Evolutionary conservation across 768 basidiomycete species (phyloP).

Genomic region (Austroboletus eburneus): DNA sequence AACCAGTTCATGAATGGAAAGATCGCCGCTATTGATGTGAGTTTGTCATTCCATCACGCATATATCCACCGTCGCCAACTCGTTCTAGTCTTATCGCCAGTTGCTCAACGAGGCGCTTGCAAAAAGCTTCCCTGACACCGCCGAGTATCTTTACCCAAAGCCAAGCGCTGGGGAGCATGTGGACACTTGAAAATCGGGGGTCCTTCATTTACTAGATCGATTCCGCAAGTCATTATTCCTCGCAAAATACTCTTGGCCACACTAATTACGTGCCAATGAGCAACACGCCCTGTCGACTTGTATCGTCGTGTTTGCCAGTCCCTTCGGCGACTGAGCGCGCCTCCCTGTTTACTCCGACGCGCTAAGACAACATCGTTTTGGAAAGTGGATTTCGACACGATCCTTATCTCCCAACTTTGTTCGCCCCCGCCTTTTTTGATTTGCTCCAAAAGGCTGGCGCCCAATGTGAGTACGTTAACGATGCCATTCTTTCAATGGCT

Average conservation of each 20-base stretch:
- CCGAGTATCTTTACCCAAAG: conserved; percentile 20
- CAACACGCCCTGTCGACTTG: neutral
- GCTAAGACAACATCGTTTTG: conserved; percentile 11
- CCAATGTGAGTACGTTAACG: conserved; percentile 14
- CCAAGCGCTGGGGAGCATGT: conserved; percentile 5
- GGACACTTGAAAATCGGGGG: conserved; percentile 7
- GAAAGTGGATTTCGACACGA: conserved; percentile 11
- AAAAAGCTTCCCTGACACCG: conserved; percentile 64
- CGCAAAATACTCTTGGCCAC: neutral
- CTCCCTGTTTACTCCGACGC: conserved; percentile 2
- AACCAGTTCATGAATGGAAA: conserved; percentile 93
- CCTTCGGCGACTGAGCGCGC: conserved; percentile 2
- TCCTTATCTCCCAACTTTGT: conserved; percentile 18
- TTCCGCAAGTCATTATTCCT: neutral
- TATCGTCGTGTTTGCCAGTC: conserved; percentile 1
- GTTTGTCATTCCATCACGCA: conserved; percentile 15
- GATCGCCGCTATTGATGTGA: conserved; percentile 70
- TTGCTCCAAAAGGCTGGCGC: conserved; percentile 14
- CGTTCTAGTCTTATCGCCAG: conserved; percentile 59
- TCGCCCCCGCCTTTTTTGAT: conserved; percentile 15
- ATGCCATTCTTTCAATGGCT: conserved; percentile 5
- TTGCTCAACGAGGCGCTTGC: conserved; percentile 65
- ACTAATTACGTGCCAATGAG: conserved; percentile 6
- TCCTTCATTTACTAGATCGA: conserved; percentile 2
- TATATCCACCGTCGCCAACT: conserved; percentile 1